Evolutionary conservation across 768 basidiomycete species (phyloP).

Genomic region (Cystofilobasidium macerans): DNA sequence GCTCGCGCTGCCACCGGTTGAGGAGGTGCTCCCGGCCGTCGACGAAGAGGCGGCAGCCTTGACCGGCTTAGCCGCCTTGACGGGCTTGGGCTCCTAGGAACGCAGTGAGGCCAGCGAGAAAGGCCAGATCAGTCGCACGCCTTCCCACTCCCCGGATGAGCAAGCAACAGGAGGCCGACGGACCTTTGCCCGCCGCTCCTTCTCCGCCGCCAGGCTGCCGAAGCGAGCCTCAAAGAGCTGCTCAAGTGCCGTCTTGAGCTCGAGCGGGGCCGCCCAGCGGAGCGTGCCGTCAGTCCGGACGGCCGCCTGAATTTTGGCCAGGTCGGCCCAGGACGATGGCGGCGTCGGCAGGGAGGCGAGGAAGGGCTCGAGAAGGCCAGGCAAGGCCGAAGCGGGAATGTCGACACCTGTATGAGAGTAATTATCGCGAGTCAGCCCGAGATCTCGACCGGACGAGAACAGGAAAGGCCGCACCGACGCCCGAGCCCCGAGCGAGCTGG

Average conservation of each 20-base stretch:
- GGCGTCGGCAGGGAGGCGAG: slow-evolving; percentile 32
- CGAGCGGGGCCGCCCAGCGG: slow-evolving; percentile 73
- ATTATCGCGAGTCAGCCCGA: background rate
- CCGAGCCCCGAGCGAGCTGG: slow-evolving; percentile 68
- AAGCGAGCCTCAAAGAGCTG: slow-evolving; percentile 55
- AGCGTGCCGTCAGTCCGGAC: slow-evolving; percentile 40
- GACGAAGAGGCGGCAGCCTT: background rate
- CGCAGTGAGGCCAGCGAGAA: background rate
- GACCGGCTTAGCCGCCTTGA: slow-evolving; percentile 18
- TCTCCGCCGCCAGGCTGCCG: slow-evolving; percentile 58
- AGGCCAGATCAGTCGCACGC: background rate
- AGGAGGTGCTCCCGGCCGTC: too few species aligned
- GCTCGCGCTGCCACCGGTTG: slow-evolving; percentile 30
- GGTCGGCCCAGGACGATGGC: slow-evolving; percentile 44
- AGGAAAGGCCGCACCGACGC: slow-evolving; percentile 58
- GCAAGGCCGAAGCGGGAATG: slow-evolving; percentile 58
- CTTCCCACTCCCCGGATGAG: too few species aligned
- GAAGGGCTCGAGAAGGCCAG: slow-evolving; percentile 44
- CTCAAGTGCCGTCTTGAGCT: slow-evolving; percentile 72
- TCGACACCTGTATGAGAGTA: slow-evolving; percentile 54
- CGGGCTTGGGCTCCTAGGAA: slow-evolving; percentile 36
- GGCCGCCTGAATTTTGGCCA: slow-evolving; percentile 36
- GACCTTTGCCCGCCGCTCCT: slow-evolving; percentile 44
- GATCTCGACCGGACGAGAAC: background rate
- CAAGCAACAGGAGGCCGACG: too few species aligned